Base-by-base conservation (phyloP, 2,329 filamentous ascomycete species). In the Diaporthe velutina region DNA sequence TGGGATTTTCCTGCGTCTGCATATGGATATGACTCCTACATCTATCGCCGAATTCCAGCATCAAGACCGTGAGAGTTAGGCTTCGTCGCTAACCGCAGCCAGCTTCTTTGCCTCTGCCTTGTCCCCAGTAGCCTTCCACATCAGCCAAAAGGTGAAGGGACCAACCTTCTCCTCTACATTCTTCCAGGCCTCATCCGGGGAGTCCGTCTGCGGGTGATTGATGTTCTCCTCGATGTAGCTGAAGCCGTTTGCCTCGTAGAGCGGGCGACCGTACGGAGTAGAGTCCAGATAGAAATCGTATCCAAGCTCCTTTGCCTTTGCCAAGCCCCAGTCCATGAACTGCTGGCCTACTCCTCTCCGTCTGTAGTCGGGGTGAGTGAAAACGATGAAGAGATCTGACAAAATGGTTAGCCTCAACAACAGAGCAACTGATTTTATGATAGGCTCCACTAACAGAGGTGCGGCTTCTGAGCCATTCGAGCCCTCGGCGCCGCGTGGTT, bases 91-190 rank as follows among this genome's bases (percentile, higher is more conserved):
- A 38, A 13, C 38, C 0, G 9, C 25, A 13, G 38, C 58, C 9
- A 25, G 13, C 9, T 30, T 2, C 3, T 38, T 50, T 22, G n/a
- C 71, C n/a, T 75, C 73, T 17, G 76, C 73, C 4, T 73, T 71
- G 2, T 75, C 76, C 8, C 74, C 73, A 67, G 73, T 73, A 4
- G 76, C 73, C 52, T 75, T 74, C 74, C 75, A 75, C 78, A 79
- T 79, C n/a, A 78, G 71, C 70, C 72, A 78, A n/a, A 74, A 79
- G 4, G 76, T 78, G n/a, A 77, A 78, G 1, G 82, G 82, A 0
- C 84, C 81, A 28, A 87, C 83, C 76, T 86, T 83, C 2, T 84
- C 80, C 52, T 88, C 85, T 0, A 77, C 52, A 40, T 78, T 76
- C 52, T 77, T 78, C 79, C 79, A 80, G 3, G 72, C 50, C 2